phyloP scores from a whole-genome alignment of 148 eudicot genomes.

The Silene conica region DNA sequence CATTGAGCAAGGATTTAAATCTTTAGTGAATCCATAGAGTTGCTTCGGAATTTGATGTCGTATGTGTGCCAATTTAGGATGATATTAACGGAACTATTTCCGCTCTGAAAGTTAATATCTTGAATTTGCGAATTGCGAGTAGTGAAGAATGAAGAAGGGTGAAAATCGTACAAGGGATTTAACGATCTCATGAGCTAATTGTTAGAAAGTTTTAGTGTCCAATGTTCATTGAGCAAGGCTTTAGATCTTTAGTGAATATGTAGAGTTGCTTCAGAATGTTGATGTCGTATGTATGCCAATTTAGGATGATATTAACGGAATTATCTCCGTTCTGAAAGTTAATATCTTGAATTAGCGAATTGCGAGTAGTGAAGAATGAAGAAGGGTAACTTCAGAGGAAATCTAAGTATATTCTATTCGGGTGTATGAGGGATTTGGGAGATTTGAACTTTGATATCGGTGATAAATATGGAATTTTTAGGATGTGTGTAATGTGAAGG shows the following conservation, averaged over 20 bases:
- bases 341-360: too few relatives aligned
- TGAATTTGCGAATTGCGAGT: too few relatives aligned
- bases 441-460: neutral
- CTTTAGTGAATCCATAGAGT: neutral
- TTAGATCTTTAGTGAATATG: neutral
- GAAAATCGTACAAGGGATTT: neutral
- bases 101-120: too few relatives aligned
- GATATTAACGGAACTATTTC: too few relatives aligned
- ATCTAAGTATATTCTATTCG: neutral
- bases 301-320: too few relatives aligned
- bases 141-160: neutral
- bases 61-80: too few relatives aligned
- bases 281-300: too few relatives aligned
- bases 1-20: neutral
- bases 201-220: neutral
- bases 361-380: neutral
- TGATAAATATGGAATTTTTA: too few relatives aligned
- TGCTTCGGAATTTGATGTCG: neutral
- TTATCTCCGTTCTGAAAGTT: too few relatives aligned
- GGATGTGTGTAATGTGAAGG: neutral
- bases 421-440: neutral
- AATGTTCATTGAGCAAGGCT: neutral
- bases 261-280: neutral
- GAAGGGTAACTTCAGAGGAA: neutral
- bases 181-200: neutral